Base-by-base conservation (phyloP, 2,329 filamentous ascomycete genomes). In the Cordyceps farinosa region DNA sequence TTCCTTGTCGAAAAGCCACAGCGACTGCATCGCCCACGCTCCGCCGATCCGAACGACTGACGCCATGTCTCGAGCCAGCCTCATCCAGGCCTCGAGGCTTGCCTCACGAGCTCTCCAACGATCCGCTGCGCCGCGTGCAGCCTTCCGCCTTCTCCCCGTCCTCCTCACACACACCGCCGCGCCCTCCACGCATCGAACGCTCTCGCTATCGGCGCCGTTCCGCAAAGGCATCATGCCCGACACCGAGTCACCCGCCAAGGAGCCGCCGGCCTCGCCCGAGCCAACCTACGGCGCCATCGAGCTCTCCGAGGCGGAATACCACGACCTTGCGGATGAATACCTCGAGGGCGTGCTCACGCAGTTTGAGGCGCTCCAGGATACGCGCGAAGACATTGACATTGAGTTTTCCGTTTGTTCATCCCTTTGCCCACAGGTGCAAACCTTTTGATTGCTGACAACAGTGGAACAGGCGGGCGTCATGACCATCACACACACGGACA, bases 361-460 rank as follows among this genome's bases (percentile, higher is more conserved):
- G 61, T 80, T 96, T 48, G 95, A 99, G 78, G 82, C 85, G 65
- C 75, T 90, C 36, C 87, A 91, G 70, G 95, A 98, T 71, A 78
- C 82, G 38, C 78, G 84, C 8, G 87, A 90, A 9, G 90, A 92
- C 61, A 77, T 97, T 6, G 95, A 99, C 69, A 89, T 95, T 5
- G 95, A 99, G 72, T 98, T 89, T 70, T 89, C 89, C 65, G 94
- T 97, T 81, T 66, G 88, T 82, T 2, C 4, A 22, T 22, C 22
- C 22, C 22, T 22, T 22, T 22, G 22, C 22, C 22, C 22, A 22
- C 22, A 22, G 22, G 22, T 22, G 22, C 22, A 22, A 22, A 22
- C 22, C 22, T 22, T 22, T 22, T 22, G 22, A 22, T 22, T 22
- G 22, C 22, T 22, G 22, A 22, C 22, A 22, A 22, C 22, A 22